Base-by-base conservation (phyloP, 2,329 filamentous ascomycete genomes). In the Trichoderma endophyticum region DNA sequence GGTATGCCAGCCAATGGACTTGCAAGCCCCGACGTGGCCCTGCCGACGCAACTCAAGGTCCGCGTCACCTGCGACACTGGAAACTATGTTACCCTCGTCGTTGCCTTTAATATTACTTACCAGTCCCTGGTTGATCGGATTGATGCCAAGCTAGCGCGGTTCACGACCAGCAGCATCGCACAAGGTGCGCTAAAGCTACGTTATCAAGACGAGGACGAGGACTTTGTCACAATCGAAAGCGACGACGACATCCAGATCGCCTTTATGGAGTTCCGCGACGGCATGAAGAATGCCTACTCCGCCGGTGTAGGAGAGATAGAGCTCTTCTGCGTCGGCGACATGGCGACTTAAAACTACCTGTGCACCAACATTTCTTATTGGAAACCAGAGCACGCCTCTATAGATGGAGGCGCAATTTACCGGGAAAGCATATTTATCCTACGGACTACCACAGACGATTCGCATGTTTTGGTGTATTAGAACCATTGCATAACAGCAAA, bases 231-330 rank as follows among this genome's bases (percentile, higher is more conserved):
- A 66, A 98, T 99, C 70, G 92, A 96, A 80, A 95, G 92, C 73
- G 96, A 99, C 78, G 96, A 99, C 77, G 96, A 98, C 76, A 96
- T 99, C 57, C 94, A 97, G 78, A 94, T 96, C 76, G 96, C 96
- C 5, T 97, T 99, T 79, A 91, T 95, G 80, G 95, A 97, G 76
- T 98, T 95, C 95, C 90, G 93, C 39, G 94, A 97, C 78, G 91
- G 87, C 80, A 79, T 84, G 34, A 82, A 82, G 73, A 85, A 85
- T 75, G 84, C 85, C 80, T 86, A 87, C 66, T 86, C 88, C 66
- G 91, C 91, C 57, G 90, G 92, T 75, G 90, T 97, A 57, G 94
- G 93, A 75, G 94, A 97, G 85, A 97, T 97, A 81, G 93, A 97
- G 80, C 88, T 96, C 73, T 95, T 92, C 83, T 95, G 93, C 82